phyloP scores from a whole-genome alignment of 305 asterid genomes.

The Rubia tinctorum region DNA sequence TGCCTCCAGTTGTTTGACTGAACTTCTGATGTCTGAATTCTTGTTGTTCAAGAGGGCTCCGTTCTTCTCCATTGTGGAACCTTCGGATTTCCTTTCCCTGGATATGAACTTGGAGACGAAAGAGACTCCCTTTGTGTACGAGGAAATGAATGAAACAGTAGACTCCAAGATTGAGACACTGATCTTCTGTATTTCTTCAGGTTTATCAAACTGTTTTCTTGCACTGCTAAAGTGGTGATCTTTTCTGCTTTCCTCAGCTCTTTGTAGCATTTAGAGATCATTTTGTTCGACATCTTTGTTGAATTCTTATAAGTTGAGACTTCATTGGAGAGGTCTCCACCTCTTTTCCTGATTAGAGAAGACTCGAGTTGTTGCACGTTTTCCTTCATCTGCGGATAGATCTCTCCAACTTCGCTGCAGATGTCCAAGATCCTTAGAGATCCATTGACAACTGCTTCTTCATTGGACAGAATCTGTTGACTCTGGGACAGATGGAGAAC shows the following conservation, averaged over 20 bases:
- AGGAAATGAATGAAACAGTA: conserved; percentile 22
- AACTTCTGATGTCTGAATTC: not conserved
- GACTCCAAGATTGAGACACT: conserved; percentile 24
- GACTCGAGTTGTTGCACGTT: conserved; percentile 37
- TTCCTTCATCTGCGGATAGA: conserved; percentile 24
- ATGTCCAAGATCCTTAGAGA: conserved; percentile 27
- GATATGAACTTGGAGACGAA: conserved; percentile 29
- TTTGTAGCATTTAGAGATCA: conserved; percentile 30
- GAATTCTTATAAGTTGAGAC: conserved; percentile 18
- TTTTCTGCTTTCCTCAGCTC: conserved; percentile 26
- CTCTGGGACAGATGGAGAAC: conserved; percentile 17
- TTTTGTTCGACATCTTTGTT: conserved; percentile 28
- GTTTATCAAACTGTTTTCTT: conserved; percentile 4
- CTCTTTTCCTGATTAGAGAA: conserved; percentile 30
- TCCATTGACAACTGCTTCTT: conserved; percentile 33
- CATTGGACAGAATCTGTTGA: conserved; percentile 15
- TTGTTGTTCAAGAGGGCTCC: conserved; percentile 1
- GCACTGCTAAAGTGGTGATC: not conserved
- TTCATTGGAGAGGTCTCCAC: conserved; percentile 4
- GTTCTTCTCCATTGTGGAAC: conserved; percentile 7
- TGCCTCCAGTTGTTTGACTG: conserved; percentile 10
- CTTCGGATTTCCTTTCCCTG: not conserved
- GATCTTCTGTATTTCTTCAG: conserved; percentile 31
- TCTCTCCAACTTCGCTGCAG: conserved; percentile 25
- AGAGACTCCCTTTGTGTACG: conserved; percentile 26